Evolutionary conservation across 345 rosid species (phyloP).

Genomic region (Noccaea bulbosa): DNA sequence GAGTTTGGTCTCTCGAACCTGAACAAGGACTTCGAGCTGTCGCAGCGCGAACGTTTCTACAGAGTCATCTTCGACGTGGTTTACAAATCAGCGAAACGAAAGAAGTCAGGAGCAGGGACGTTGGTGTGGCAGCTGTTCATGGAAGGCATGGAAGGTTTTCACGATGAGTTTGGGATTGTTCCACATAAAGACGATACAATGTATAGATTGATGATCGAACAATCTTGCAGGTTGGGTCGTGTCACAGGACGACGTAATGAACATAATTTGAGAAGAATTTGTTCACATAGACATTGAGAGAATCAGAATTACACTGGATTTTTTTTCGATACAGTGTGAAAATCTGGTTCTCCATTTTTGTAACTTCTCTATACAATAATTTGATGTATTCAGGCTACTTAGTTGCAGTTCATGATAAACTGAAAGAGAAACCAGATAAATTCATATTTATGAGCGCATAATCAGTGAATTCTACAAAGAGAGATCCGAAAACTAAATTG

Average conservation of each 20-base stretch:
- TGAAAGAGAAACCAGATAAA: conserved; percentile 31
- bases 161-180: conserved; percentile 79
- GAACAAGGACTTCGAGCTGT: conserved; percentile 62
- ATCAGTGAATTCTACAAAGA: neutral
- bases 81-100: conserved; percentile 63
- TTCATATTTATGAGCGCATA: conserved; percentile 48
- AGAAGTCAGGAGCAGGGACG: conserved; percentile 72
- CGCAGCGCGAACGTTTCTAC: conserved; percentile 60
- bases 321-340: conserved; percentile 16
- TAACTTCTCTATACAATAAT: conserved; percentile 52
- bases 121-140: conserved; percentile 83
- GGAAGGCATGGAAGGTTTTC: conserved; percentile 86
- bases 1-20: conserved; percentile 78
- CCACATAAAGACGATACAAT: conserved; percentile 69
- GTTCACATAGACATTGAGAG: conserved; percentile 47
- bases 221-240: conserved; percentile 76
- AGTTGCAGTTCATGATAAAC: conserved; percentile 41
- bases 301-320: conserved; percentile 36
- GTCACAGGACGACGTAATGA: conserved; percentile 49
- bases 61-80: conserved; percentile 54
- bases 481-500: neutral
- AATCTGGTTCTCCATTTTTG: conserved; percentile 42
- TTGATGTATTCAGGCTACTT: conserved; percentile 52
- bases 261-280: conserved; percentile 52
- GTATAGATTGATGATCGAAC: conserved; percentile 55